These are phyloP conservation scores for Gracilaria gracilis DNA, from an alignment of 23 red algal species.

Conservation along the genomic window DNA sequence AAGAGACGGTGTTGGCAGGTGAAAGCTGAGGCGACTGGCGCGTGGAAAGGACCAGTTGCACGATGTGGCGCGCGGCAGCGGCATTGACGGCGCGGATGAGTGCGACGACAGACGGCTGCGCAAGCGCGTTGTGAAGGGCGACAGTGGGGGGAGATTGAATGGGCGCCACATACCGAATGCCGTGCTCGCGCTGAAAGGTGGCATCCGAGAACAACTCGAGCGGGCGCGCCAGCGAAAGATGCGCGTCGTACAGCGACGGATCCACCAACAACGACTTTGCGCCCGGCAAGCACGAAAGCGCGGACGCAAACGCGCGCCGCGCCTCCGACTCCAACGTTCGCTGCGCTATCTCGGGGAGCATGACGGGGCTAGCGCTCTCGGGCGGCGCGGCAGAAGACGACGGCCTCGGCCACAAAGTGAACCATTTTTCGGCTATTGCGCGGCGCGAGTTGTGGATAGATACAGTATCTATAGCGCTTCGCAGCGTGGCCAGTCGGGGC, in stretches of 20 bases:
- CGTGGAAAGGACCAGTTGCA: slow-evolving; percentile 16
- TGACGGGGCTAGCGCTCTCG: too few species aligned
- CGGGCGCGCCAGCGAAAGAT: slow-evolving; percentile 49
- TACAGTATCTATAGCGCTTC: too few species aligned
- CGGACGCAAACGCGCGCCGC: slow-evolving; percentile 46
- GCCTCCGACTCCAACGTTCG: slow-evolving; percentile 59
- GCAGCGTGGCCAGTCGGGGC: too few species aligned
- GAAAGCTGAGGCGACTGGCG: not conserved
- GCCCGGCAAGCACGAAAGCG: slow-evolving; percentile 54
- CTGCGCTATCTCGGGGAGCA: slow-evolving; percentile 48
- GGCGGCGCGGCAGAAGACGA: not conserved
- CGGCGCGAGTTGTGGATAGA: too few species aligned
- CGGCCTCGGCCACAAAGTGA: not conserved
- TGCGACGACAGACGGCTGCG: slow-evolving; percentile 51
- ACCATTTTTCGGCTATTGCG: too few species aligned
- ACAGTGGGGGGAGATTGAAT: not conserved
- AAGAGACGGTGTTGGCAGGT: not conserved
- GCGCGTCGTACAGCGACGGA: slow-evolving; percentile 33
- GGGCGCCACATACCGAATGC: slow-evolving; percentile 51
- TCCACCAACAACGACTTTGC: slow-evolving; percentile 67
- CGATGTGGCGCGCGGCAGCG: slow-evolving; percentile 45
- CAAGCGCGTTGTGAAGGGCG: not conserved
- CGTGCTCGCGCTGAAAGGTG: slow-evolving; percentile 60
- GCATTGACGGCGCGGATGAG: slow-evolving; percentile 62
- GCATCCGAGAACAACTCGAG: slow-evolving; percentile 76